A percentile compares a stretch with the other conserved stretches of the same genome.
These are phyloP conservation scores for Aspergillus avenaceus DNA, from an alignment of 495 filamentous ascomycete species.

Conservation along the genomic window DNA sequence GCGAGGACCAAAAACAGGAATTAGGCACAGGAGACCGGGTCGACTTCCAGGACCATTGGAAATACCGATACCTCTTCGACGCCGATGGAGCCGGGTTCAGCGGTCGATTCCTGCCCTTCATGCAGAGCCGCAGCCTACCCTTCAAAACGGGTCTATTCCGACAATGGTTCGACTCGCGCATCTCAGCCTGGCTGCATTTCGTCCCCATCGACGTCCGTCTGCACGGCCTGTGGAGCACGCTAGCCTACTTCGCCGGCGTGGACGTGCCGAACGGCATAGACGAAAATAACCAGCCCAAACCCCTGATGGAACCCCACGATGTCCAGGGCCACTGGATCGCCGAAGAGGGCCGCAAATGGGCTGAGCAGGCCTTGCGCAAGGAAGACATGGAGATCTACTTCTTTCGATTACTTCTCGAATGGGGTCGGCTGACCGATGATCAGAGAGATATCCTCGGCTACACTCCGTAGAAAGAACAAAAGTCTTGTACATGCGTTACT, in stretches of 20 bases:
- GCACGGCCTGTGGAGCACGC: constrained; percentile 59
- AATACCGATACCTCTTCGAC: constrained; percentile 65
- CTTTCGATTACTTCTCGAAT: constrained; percentile 74
- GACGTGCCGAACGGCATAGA: constrained; percentile 17
- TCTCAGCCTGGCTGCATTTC: constrained; percentile 74
- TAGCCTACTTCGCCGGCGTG: constrained; percentile 59
- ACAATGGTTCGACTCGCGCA: constrained; percentile 69
- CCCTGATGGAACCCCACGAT: constrained; percentile 32
- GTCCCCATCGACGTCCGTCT: constrained; percentile 69
- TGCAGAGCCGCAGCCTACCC: constrained; percentile 57
- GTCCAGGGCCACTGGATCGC: constrained; percentile 60
- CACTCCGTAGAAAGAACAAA: constrained; percentile 18
- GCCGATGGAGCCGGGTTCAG: constrained; percentile 64
- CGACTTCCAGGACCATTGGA: constrained; percentile 58
- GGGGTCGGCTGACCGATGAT: constrained; percentile 63
- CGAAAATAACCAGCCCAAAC: constrained; percentile 11
- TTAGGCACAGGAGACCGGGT: constrained; percentile 37
- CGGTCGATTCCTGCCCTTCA: constrained; percentile 59
- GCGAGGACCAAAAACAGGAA: constrained; percentile 46
- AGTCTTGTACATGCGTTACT: background rate
- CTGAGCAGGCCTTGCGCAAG: constrained; percentile 58
- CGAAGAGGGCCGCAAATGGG: constrained; percentile 62
- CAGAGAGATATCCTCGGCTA: constrained; percentile 56
- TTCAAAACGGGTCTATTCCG: constrained; percentile 63
- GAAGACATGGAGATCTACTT: constrained; percentile 85